phyloP scores from a whole-genome alignment of 2,329 filamentous ascomycete genomes.

The Trichothecium roseum region DNA sequence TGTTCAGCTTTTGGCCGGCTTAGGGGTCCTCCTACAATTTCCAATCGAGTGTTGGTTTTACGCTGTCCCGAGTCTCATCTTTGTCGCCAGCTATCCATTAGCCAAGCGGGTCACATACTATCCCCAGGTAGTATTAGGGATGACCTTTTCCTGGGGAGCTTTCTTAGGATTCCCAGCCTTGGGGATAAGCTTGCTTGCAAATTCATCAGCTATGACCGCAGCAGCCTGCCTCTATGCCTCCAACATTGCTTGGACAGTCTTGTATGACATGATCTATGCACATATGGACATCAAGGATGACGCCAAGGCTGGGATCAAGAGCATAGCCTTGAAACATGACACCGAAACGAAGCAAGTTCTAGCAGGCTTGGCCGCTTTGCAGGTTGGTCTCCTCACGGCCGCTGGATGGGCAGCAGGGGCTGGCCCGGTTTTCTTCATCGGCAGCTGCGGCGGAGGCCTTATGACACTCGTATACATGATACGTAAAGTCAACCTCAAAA shows the following conservation, averaged over 20 bases:
- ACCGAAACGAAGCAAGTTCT: conserved; percentile 68
- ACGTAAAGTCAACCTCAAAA: conserved; percentile 53
- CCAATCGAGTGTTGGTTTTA: conserved; percentile 66
- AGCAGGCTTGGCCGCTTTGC: conserved; percentile 55
- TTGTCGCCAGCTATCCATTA: conserved; percentile 70
- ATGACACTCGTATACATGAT: conserved; percentile 57
- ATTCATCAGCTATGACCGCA: conserved; percentile 50
- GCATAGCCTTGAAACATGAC: conserved; percentile 72
- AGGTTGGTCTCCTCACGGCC: conserved; percentile 58
- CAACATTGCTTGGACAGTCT: conserved; percentile 75
- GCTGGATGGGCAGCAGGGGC: conserved; percentile 60
- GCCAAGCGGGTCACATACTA: conserved; percentile 84
- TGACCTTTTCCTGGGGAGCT: conserved; percentile 84
- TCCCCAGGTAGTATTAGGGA: conserved; percentile 70
- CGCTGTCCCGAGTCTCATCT: conserved; percentile 60
- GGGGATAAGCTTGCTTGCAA: conserved; percentile 61
- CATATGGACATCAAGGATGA: conserved; percentile 89
- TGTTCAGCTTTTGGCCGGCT: conserved; percentile 60
- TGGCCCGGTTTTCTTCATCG: conserved; percentile 57
- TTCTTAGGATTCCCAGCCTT: conserved; percentile 81
- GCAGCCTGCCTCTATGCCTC: conserved; percentile 64
- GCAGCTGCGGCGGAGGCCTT: conserved; percentile 55
- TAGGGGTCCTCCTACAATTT: conserved; percentile 68
- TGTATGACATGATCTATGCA: conserved; percentile 91
- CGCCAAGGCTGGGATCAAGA: conserved; percentile 77